Evolutionary conservation across 805 yeast genomes (phyloP), one percentile per base, ranked within the genome.

Genomic region (Saccharomycopsis amapae): DNA sequence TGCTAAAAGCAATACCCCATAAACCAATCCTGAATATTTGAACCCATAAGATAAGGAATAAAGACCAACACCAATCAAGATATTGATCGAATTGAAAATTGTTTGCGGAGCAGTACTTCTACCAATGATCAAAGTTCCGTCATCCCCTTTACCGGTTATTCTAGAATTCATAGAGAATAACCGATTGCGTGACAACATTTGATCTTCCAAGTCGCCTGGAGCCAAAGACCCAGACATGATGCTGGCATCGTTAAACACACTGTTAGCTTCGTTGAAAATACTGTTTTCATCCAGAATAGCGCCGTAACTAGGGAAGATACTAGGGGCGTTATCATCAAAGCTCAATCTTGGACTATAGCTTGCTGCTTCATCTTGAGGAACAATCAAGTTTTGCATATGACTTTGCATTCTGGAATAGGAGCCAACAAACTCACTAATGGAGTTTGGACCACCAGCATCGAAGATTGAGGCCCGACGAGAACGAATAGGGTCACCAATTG

Each of bases 61-160:
- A 41, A 85, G 68, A 1, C 90, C 93, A 32, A 85, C 74, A 0
- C 94, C 94, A 52, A 85, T 77, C 24, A 85, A 63, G 0, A 83
- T 83, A 58, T 85, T 85, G 40, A 84, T 78, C 1, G 89, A 79
- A 55, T 85, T 85, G 68, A 84, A 82, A 4, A 81, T 65, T 0
- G 94, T 84, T 58, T 84, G 94, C 1, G 84, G 77, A 0, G 78
- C 78, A 0, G 93, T 85, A 5, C 81, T 75, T 53, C 62, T 69
- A 5, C 66, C 67, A 6, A 63, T 53, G 31, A 54, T 52, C 6
- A 54, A 44, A 5, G 38, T 34, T 5, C 46, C 44, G 4, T 46
- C 51, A 18, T 44, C 49, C 12, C 37, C 42, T 12, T 38, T 28
- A 18, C 41, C 41, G 24, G 51, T 46, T 13, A 47, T 28, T 13